Conservation (phyloP, 2,329 filamentous ascomycete genomes). For the Metarhizium anisopliae region DNA sequence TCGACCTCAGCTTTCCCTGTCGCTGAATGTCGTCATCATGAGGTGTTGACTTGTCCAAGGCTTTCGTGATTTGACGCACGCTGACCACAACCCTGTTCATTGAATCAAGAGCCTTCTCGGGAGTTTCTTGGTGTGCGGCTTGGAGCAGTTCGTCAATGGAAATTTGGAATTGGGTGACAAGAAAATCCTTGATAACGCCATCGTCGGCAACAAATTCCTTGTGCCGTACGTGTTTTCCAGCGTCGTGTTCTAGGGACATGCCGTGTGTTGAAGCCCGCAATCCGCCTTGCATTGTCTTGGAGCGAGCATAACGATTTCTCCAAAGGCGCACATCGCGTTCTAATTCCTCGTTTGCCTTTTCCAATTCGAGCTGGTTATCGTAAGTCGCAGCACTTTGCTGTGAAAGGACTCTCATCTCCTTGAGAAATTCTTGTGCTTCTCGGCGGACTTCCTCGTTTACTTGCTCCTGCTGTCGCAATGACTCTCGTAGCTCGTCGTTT, state of each 20-base stretch:
- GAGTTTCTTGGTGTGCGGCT: constrained; percentile 62
- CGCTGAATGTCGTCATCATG: constrained; percentile 48
- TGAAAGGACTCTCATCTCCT: constrained; percentile 83
- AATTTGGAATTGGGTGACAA: constrained; percentile 92
- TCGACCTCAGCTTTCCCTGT: constrained; percentile 63
- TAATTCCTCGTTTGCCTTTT: constrained; percentile 63
- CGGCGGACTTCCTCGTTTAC: constrained; percentile 79
- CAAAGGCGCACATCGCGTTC: constrained; percentile 82
- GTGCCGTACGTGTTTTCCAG: constrained; percentile 56
- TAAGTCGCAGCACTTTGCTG: constrained; percentile 69
- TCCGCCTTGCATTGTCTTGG: constrained; percentile 78
- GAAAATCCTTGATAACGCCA: constrained; percentile 80
- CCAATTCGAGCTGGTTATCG: constrained; percentile 73
- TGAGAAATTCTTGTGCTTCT: constrained; percentile 74
- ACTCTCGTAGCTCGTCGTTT: constrained; percentile 58
- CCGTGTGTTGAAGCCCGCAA: constrained; percentile 75
- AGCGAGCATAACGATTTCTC: constrained; percentile 79
- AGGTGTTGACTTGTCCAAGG: constrained; percentile 54
- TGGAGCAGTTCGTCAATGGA: constrained; percentile 85
- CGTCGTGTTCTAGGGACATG: constrained; percentile 59
- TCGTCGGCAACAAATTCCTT: constrained; percentile 59
- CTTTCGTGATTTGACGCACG: constrained; percentile 76
- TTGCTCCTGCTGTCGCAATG: constrained; percentile 65
- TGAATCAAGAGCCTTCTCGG: constrained; percentile 67
- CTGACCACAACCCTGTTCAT: constrained; percentile 81